These are phyloP conservation scores for Aspergillus neotritici DNA, from an alignment of 2,329 filamentous ascomycete species.

Conservation along the genomic window DNA sequence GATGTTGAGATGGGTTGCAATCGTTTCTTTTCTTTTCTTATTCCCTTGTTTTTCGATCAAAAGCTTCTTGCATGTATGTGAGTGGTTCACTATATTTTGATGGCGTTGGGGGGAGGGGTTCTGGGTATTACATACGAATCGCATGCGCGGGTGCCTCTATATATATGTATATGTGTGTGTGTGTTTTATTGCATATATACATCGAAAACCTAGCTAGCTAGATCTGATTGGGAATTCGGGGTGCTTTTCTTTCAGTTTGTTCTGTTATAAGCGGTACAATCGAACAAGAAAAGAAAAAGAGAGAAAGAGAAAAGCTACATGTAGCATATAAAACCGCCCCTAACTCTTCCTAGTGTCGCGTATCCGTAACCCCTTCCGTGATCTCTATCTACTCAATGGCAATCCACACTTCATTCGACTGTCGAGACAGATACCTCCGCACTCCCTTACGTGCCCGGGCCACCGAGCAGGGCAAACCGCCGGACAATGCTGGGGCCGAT, in stretches of 20 bases:
- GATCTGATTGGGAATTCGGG: no score
- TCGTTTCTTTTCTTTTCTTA: not conserved
- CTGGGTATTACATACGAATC: no score
- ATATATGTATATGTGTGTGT: no score
- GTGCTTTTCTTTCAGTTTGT: no score
- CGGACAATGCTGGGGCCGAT: slow-evolving; percentile 93
- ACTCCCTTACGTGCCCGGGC: slow-evolving; percentile 58
- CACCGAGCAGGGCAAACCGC: slow-evolving; percentile 87
- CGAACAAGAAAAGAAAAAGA: no score
- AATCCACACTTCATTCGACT: not conserved
- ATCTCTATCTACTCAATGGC: slow-evolving; percentile 4
- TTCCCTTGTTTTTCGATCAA: no score
- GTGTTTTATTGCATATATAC: not conserved
- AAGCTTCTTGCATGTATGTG: not conserved
- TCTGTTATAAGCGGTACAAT: no score
- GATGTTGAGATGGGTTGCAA: no score
- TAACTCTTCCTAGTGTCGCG: not conserved
- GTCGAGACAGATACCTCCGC: not conserved
- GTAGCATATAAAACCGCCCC: not conserved
- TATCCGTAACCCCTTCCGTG: not conserved
- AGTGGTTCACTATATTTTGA: not conserved
- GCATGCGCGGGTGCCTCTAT: no score
- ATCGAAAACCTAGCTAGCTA: slow-evolving; percentile 1
- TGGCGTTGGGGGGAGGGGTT: no score
- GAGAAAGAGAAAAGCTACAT: not conserved